Conservation (phyloP, 441 rosid genomes). For the Rhodomyrtus psidioides region DNA sequence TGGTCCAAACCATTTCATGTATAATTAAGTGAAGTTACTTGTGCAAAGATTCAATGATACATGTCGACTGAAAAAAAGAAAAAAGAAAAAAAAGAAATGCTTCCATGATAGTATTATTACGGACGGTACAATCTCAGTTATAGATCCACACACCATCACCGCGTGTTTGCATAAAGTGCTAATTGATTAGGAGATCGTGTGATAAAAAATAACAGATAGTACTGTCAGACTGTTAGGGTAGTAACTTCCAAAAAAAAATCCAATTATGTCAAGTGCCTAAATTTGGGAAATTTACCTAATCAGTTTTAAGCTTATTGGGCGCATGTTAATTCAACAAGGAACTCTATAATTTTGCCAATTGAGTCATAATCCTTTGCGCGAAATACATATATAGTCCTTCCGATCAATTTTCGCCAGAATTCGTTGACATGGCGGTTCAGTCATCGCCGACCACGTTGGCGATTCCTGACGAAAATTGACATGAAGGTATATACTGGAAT, state of each 20-base stretch:
- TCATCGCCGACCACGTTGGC: accelerated
- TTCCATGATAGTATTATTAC: no score
- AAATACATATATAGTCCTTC: background rate
- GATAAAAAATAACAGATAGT: no score
- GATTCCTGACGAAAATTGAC: background rate
- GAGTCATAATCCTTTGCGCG: accelerated
- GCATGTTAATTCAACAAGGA: background rate
- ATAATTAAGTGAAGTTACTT: background rate
- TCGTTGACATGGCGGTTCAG: accelerated
- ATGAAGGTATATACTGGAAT: accelerated
- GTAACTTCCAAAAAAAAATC: background rate
- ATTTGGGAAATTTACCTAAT: background rate
- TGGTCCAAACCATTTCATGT: background rate
- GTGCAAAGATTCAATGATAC: background rate
- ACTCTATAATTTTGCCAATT: background rate
- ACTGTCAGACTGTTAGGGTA: no score
- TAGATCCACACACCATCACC: no score
- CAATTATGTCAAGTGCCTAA: background rate
- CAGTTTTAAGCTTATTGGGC: background rate
- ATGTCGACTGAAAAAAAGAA: background rate
- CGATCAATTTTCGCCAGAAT: background rate
- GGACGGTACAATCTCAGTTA: no score
- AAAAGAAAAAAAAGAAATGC: background rate
- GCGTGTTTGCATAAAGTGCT: no score
- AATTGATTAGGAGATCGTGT: no score